Percentiles rank a stretch among this genome's conserved stretches.
These are phyloP conservation scores for Scenedesmus sp. DNA, from an alignment of 163 green algal genomes.

Conservation along the genomic window DNA sequence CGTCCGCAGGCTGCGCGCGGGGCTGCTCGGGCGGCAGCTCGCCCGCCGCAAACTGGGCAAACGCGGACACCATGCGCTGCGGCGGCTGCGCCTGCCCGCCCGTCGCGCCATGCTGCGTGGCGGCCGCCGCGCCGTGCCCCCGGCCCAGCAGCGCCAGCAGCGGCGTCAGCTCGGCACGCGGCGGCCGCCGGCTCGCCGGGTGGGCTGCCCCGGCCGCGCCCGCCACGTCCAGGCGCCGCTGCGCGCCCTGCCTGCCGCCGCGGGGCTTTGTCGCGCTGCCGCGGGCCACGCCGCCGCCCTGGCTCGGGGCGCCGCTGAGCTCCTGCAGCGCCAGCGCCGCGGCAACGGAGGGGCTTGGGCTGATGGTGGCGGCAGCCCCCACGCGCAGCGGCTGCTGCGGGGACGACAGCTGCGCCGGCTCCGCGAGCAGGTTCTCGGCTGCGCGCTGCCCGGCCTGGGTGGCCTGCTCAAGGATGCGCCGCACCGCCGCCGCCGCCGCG, in stretches of 20 bases:
- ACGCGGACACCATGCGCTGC: background rate
- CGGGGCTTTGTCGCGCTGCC: too few relatives aligned
- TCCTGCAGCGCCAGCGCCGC: slow-evolving; percentile 25
- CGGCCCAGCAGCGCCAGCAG: background rate
- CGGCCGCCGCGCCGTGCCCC: too few relatives aligned
- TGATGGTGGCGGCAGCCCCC: too few relatives aligned
- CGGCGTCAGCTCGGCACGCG: background rate
- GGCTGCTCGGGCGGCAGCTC: background rate
- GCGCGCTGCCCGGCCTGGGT: too few relatives aligned
- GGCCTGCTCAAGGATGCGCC: too few relatives aligned
- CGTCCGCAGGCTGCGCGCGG: background rate
- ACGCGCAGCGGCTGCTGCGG: too few relatives aligned
- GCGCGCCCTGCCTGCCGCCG: too few relatives aligned
- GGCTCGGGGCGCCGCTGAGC: background rate
- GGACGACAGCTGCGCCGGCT: background rate
- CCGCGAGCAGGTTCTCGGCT: background rate
- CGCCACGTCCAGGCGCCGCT: too few relatives aligned
- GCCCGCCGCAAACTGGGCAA: background rate
- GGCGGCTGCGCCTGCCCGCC: too few relatives aligned
- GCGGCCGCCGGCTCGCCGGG: background rate
- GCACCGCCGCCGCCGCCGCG: too few relatives aligned
- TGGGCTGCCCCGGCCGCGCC: background rate
- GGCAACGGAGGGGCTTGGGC: slow-evolving; percentile 11
- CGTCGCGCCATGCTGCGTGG: too few relatives aligned
- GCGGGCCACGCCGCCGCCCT: too few relatives aligned